Conservation (phyloP, 805 yeast species). For the Pichia gijzeniarum region DNA sequence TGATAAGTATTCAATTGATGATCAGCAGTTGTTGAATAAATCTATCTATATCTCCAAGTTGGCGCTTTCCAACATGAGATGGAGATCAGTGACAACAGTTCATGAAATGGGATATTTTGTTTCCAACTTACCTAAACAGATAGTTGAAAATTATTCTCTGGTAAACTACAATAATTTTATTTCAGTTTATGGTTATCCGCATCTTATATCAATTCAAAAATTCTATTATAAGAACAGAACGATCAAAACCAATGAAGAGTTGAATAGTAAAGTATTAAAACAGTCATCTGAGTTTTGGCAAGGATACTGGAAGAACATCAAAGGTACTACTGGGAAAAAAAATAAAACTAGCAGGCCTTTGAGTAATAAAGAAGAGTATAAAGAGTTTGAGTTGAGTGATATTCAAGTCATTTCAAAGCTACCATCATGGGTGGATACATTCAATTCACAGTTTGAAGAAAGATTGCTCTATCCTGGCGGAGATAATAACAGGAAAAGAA, state of each 20-base stretch:
- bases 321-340: constrained; percentile 30
- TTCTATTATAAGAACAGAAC: constrained; percentile 50
- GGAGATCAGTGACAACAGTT: constrained; percentile 51
- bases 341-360: constrained; percentile 4
- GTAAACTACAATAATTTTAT: constrained; percentile 32
- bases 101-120: constrained; percentile 65
- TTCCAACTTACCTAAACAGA: constrained; percentile 36
- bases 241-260: constrained; percentile 24
- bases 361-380: constrained; percentile 14
- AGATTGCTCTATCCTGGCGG: constrained; percentile 1
- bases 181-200: constrained; percentile 56
- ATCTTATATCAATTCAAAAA: constrained; percentile 43
- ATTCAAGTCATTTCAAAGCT: constrained; percentile 22
- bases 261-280: constrained; percentile 29
- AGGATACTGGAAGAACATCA: constrained; percentile 39
- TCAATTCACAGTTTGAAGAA: constrained; percentile 25
- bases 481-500: neutral
- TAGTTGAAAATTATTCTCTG: constrained; percentile 37
- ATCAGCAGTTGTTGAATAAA: constrained; percentile 35
- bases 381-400: constrained; percentile 12
- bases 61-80: constrained; percentile 46
- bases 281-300: constrained; percentile 45
- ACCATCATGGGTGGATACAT: constrained; percentile 24
- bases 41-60: constrained; percentile 40
- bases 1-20: constrained; percentile 32